Conservation (phyloP, 495 filamentous ascomycete species). For the Tricharina praecox region DNA sequence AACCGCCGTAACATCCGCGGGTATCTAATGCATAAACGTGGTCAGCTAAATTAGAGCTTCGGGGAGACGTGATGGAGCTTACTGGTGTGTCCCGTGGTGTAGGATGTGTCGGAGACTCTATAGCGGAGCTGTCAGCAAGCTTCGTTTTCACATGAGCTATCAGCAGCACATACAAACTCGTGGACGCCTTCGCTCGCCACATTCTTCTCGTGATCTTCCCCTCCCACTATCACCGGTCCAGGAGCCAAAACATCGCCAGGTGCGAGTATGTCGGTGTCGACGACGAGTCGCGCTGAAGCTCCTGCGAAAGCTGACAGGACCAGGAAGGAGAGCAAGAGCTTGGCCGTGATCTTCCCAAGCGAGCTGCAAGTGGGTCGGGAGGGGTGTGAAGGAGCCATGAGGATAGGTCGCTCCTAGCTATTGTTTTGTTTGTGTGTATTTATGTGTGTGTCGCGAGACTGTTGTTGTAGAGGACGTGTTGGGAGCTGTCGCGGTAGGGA, state of each 20-base stretch:
- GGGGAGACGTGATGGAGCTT: constrained; percentile 1
- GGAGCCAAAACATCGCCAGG: constrained; percentile 4
- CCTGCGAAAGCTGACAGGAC: constrained; percentile 1
- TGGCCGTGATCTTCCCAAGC: constrained; percentile 4
- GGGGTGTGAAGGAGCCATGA: constrained; percentile 2
- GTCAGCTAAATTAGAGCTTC: neutral
- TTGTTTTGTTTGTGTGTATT: neutral
- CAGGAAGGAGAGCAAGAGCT: constrained; percentile 7
- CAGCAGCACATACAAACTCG: constrained; percentile 3
- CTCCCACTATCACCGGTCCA: constrained; percentile 3
- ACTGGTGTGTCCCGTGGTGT: constrained; percentile 56
- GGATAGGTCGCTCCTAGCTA: neutral
- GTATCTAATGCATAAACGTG: constrained; percentile 36
- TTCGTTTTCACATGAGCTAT: neutral
- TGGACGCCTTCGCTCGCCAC: neutral
- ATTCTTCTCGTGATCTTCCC: neutral
- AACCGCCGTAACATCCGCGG: constrained; percentile 56
- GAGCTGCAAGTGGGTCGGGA: neutral
- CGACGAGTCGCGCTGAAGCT: neutral
- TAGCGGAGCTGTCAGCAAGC: constrained; percentile 1
- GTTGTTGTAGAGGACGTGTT: no score
- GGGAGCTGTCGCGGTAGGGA: no score
- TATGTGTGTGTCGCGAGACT: no score
- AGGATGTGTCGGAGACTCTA: constrained; percentile 60
- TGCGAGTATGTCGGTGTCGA: neutral